Evolutionary conservation across 2,329 filamentous ascomycete genomes (phyloP).

Genomic region (Cladosporium sp.): DNA sequence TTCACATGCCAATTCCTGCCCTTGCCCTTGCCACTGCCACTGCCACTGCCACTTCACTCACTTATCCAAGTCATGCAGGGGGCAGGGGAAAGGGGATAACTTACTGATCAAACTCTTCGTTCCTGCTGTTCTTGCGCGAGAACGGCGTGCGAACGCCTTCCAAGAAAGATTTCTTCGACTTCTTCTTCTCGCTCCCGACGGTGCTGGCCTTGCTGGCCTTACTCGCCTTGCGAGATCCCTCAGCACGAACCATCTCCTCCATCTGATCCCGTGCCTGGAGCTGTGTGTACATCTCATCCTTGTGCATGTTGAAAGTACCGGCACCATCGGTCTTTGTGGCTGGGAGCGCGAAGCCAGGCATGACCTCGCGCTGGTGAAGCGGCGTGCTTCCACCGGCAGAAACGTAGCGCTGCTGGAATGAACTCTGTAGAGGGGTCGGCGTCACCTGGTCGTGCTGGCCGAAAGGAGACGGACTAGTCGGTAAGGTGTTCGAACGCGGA

Average conservation of each 20-base stretch:
- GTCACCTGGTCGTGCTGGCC: conserved; percentile 2
- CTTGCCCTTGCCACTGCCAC: background rate
- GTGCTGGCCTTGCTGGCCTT: background rate
- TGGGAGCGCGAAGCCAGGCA: conserved; percentile 15
- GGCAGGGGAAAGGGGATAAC: background rate
- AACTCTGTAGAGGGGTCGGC: conserved; percentile 20
- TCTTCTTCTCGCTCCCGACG: background rate
- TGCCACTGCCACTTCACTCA: background rate
- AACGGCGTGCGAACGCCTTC: background rate
- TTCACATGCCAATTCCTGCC: background rate
- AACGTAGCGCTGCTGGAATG: conserved; percentile 30
- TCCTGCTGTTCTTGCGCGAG: background rate
- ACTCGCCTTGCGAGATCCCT: background rate
- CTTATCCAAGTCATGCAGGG: background rate
- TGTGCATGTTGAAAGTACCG: background rate
- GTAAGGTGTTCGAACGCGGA: background rate
- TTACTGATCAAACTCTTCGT: background rate
- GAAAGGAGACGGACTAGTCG: background rate
- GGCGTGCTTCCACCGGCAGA: conserved; percentile 30
- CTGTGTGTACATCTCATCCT: conserved; percentile 2
- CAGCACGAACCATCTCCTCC: background rate
- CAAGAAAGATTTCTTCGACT: background rate
- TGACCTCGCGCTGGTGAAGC: conserved; percentile 28
- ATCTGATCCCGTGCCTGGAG: background rate
- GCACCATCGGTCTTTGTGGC: too few relatives aligned